Evolutionary conservation across 2,329 filamentous ascomycete genomes (phyloP).

Genomic region (Aspergillus pseudoterreus): DNA sequence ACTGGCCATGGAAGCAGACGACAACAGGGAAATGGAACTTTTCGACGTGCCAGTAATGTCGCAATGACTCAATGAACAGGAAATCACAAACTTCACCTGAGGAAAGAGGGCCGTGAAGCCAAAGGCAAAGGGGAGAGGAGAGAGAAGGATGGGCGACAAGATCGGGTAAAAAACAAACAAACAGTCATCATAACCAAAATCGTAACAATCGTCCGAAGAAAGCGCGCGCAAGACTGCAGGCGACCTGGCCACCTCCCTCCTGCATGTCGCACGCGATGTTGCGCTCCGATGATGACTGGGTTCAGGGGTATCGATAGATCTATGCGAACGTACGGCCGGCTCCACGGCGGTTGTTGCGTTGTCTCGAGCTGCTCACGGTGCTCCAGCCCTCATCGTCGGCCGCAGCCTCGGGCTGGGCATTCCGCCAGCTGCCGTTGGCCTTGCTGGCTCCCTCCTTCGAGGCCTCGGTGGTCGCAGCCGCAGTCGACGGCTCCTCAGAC

Average conservation of each 20-base stretch:
- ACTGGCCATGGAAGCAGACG: conserved; percentile 20
- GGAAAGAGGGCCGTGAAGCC: conserved; percentile 22
- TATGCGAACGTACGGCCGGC: conserved; percentile 38
- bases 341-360: conserved; percentile 44
- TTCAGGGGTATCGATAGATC: conserved; percentile 34
- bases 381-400: conserved; percentile 47
- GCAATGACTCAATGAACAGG: conserved; percentile 28
- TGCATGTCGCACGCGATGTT: conserved; percentile 7
- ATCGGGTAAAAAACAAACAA: conserved; percentile 16
- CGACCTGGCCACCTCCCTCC: not conserved
- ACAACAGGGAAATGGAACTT: conserved; percentile 27
- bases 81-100: conserved; percentile 27
- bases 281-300: conserved; percentile 15
- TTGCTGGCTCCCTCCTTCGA: conserved; percentile 49
- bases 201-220: conserved; percentile 7
- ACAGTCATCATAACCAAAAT: conserved; percentile 26
- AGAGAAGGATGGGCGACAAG: conserved; percentile 14
- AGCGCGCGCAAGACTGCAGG: not conserved
- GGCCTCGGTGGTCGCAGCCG: conserved; percentile 47
- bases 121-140: conserved; percentile 16
- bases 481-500: conserved; percentile 44
- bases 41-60: conserved; percentile 35
- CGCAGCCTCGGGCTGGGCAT: conserved; percentile 27
- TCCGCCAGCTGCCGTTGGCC: conserved; percentile 42
- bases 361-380: conserved; percentile 41